phyloP scores from a whole-genome alignment of 345 rosid genomes.

The Abelmoschus esculentus region DNA sequence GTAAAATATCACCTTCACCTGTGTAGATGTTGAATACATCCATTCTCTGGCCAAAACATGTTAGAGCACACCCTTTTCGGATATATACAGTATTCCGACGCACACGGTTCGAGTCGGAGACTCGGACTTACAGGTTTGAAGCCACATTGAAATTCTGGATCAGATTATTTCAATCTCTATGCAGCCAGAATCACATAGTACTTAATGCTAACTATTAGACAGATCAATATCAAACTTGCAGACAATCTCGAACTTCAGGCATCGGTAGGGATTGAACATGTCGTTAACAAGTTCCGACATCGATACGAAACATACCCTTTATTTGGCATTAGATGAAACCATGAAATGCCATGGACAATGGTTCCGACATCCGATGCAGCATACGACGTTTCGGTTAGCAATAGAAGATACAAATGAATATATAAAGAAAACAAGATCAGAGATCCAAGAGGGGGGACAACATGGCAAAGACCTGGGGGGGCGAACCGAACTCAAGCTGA shows the following conservation, averaged over 20 bases:
- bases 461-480: conserved; percentile 8
- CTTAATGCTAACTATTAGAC: not conserved
- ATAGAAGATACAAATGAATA: conserved; percentile 1
- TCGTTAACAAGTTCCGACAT: not conserved
- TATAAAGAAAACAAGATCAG: not conserved
- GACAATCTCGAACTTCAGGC: not conserved
- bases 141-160: no score
- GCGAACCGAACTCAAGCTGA: not conserved
- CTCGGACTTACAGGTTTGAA: no score
- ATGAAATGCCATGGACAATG: conserved; percentile 1
- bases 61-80: no score
- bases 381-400: conserved; percentile 9
- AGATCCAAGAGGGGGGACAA: conserved; percentile 14
- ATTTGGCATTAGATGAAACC: no score
- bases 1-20: no score
- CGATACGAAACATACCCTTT: not conserved
- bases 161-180: no score
- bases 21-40: no score
- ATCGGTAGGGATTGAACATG: not conserved
- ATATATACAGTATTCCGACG: no score
- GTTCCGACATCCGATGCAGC: not conserved
- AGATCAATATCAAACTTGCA: no score
- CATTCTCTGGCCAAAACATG: no score
- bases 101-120: no score
- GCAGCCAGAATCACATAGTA: not conserved